These are phyloP conservation scores for Xylaria venustula DNA, from an alignment of 495 filamentous ascomycete species.

Conservation along the genomic window DNA sequence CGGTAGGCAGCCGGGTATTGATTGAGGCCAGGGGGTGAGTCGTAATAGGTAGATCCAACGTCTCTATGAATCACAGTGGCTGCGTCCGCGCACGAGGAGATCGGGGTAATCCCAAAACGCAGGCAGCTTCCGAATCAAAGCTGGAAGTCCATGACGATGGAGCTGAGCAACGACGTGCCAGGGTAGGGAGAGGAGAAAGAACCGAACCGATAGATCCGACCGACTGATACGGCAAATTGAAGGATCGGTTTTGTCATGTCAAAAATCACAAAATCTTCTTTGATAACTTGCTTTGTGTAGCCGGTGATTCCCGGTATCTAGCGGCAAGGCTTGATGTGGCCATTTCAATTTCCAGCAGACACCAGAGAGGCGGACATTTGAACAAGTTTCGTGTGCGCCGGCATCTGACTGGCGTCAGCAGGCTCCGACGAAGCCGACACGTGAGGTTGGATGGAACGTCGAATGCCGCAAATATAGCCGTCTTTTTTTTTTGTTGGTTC, in stretches of 20 bases:
- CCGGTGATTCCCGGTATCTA: too few relatives aligned
- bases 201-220: too few relatives aligned
- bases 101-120: background rate
- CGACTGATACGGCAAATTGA: background rate
- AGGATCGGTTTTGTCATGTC: background rate
- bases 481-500: background rate
- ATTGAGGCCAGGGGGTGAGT: constrained; percentile 4
- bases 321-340: too few relatives aligned
- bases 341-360: background rate
- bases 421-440: background rate
- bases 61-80: background rate
- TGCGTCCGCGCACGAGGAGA: background rate
- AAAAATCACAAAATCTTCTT: too few relatives aligned
- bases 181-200: background rate
- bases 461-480: constrained; percentile 4
- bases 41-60: background rate
- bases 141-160: background rate
- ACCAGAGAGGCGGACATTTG: background rate
- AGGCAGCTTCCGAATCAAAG: background rate
- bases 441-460: background rate
- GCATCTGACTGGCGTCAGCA: constrained; percentile 1
- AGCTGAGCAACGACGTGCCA: background rate
- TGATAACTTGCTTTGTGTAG: too few relatives aligned
- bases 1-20: background rate
- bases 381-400: background rate